Conservation (phyloP, 495 filamentous ascomycete species). For the Corynascus novoguineensis region DNA sequence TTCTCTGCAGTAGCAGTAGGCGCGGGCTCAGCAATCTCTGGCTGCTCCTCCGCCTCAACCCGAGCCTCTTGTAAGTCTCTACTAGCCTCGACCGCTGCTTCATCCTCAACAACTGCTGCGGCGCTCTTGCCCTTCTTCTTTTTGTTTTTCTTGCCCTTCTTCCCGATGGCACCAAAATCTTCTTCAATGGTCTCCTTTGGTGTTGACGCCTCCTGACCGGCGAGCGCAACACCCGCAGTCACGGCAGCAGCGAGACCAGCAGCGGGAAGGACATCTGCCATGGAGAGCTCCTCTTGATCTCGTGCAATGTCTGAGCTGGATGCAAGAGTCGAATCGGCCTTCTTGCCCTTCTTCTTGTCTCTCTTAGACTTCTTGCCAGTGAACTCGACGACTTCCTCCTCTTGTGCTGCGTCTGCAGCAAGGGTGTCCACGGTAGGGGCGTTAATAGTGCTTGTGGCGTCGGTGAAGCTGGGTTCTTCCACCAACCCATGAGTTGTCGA, state of each 20-base stretch:
- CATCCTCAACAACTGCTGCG: constrained; percentile 2
- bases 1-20: neutral
- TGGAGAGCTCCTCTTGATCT: constrained; percentile 1
- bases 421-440: neutral
- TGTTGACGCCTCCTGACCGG: neutral
- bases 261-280: neutral
- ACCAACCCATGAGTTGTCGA: neutral
- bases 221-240: neutral
- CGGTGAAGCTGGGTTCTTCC: neutral
- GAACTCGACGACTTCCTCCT: neutral
- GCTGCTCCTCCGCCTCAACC: neutral
- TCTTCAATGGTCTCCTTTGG: constrained; percentile 17
- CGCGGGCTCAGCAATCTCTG: neutral
- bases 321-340: neutral
- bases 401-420: neutral
- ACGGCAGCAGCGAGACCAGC: neutral
- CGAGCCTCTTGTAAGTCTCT: neutral
- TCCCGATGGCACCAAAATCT: constrained; percentile 18
- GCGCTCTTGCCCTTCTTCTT: constrained; percentile 25
- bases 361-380: constrained; percentile 27
- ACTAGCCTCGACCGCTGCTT: neutral
- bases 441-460: neutral
- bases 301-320: constrained; percentile 13
- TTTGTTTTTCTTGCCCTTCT: constrained; percentile 30
- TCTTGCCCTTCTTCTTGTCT: constrained; percentile 26